Evolutionary conservation across 208 protist genomes (phyloP).

Genomic region (Crithidia mellificae): DNA sequence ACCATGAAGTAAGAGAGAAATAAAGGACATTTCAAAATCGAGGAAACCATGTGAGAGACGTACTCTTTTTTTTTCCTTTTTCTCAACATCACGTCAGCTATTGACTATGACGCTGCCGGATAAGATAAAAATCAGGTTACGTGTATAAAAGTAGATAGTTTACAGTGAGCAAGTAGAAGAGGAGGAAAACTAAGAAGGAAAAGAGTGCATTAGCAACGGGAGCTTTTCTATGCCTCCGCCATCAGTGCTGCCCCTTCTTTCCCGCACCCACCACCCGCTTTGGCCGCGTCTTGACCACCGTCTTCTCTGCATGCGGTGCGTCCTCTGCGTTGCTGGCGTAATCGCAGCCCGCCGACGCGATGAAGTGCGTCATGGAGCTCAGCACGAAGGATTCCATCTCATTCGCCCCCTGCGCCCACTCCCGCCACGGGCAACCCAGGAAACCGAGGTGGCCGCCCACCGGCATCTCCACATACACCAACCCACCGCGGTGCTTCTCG

Average conservation of each 20-base stretch:
- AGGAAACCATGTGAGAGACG: no score
- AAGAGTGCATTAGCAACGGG: conserved; percentile 1
- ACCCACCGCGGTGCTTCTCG: conserved; percentile 23
- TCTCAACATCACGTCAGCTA: no score
- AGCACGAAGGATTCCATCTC: conserved; percentile 54
- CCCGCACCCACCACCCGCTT: neutral
- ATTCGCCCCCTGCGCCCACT: conserved; percentile 32
- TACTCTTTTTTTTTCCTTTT: no score
- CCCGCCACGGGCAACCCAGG: conserved; percentile 35
- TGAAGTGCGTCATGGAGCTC: conserved; percentile 21
- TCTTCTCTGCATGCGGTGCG: neutral
- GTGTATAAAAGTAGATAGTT: no score
- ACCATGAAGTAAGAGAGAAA: no score
- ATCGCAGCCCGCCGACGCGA: neutral
- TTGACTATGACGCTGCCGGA: no score
- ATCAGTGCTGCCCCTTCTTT: neutral
- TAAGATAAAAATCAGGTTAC: no score
- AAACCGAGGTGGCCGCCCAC: conserved; percentile 67
- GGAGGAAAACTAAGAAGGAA: conserved; percentile 22
- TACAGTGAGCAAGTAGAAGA: no score
- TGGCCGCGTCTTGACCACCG: neutral
- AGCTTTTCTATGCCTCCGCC: neutral
- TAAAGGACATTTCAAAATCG: no score
- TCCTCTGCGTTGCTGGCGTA: neutral
- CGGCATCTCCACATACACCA: conserved; percentile 59